A percentile compares a stretch with the other conserved stretches of the same genome.
Evolutionary conservation across 345 rosid species (phyloP).

Genomic region (Schrenkiella parvula): DNA sequence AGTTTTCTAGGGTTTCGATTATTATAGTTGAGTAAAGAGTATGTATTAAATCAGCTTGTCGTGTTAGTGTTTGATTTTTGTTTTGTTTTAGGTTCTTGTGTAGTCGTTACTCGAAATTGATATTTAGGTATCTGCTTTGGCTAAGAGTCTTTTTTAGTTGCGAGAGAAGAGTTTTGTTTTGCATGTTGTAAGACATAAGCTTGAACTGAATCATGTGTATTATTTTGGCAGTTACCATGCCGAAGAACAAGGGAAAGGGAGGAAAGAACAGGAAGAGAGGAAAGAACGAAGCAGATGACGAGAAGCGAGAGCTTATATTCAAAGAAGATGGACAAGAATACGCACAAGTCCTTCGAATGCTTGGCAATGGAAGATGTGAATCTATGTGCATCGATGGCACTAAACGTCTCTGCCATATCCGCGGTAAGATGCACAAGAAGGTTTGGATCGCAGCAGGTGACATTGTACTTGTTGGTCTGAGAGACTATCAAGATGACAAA

Average conservation of each 20-base stretch:
- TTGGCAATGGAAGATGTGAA: slow-evolving; percentile 70
- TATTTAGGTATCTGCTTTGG: not conserved
- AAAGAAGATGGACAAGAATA: slow-evolving; percentile 80
- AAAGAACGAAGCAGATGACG: slow-evolving; percentile 75
- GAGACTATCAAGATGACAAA: slow-evolving; percentile 81
- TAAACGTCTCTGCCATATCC: slow-evolving; percentile 68
- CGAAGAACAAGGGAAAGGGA: slow-evolving; percentile 87
- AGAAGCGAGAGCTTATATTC: slow-evolving; percentile 71
- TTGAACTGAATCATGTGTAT: not conserved
- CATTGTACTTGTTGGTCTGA: slow-evolving; percentile 66
- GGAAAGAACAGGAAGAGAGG: slow-evolving; percentile 90
- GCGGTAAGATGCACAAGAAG: slow-evolving; percentile 86
- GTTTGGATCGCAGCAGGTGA: slow-evolving; percentile 90
- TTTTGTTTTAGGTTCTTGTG: not conserved
- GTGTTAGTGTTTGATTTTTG: not conserved
- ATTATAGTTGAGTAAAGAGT: not conserved
- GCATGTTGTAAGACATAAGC: not conserved
- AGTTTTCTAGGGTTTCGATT: not conserved
- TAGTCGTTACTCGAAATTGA: not conserved
- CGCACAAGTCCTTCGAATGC: slow-evolving; percentile 72
- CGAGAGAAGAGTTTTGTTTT: not conserved
- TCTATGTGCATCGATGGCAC: slow-evolving; percentile 64
- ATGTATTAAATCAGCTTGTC: not conserved
- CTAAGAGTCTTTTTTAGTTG: not conserved
- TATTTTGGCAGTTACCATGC: slow-evolving; percentile 39